Percentiles rank a stretch among this genome's conserved stretches.
phyloP scores from a whole-genome alignment of 305 asterid species.

The Petunia hybrid region DNA sequence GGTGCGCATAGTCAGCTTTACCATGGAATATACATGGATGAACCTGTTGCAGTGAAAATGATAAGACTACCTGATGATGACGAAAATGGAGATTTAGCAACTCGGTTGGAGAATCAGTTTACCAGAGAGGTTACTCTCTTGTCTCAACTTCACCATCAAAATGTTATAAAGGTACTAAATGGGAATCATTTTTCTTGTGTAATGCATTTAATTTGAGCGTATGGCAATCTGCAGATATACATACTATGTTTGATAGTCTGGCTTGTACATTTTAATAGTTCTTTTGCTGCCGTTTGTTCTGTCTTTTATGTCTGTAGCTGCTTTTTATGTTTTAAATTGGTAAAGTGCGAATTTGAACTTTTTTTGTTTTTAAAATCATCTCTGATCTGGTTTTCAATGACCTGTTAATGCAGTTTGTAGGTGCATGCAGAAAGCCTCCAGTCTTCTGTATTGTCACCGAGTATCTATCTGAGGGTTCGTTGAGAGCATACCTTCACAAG shows the following conservation, averaged over 20 bases:
- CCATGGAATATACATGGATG: constrained; percentile 79
- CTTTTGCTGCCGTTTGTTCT: background rate
- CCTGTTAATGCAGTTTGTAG: constrained; percentile 51
- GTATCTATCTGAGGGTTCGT: constrained; percentile 54
- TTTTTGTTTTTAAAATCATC: constrained; percentile 6
- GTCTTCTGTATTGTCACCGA: constrained; percentile 52
- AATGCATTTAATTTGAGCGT: background rate
- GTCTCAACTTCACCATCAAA: constrained; percentile 54
- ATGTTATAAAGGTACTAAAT: constrained; percentile 47
- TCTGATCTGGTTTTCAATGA: constrained; percentile 22
- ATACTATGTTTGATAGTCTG: constrained; percentile 4
- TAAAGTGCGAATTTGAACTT: background rate
- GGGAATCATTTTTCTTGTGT: background rate
- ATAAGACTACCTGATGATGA: constrained; percentile 70
- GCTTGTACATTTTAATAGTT: constrained; percentile 17
- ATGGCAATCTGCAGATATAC: background rate
- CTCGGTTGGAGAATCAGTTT: constrained; percentile 53
- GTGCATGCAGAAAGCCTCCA: constrained; percentile 52
- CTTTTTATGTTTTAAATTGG: background rate
- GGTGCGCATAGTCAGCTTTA: constrained; percentile 98
- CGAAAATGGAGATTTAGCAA: constrained; percentile 43
- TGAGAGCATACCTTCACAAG: constrained; percentile 55
- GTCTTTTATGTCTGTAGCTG: background rate
- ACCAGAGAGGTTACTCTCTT: constrained; percentile 49
- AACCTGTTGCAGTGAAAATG: constrained; percentile 87